Conservation (phyloP, 352 stramenopile species). For the Phytopythium aichiense region DNA sequence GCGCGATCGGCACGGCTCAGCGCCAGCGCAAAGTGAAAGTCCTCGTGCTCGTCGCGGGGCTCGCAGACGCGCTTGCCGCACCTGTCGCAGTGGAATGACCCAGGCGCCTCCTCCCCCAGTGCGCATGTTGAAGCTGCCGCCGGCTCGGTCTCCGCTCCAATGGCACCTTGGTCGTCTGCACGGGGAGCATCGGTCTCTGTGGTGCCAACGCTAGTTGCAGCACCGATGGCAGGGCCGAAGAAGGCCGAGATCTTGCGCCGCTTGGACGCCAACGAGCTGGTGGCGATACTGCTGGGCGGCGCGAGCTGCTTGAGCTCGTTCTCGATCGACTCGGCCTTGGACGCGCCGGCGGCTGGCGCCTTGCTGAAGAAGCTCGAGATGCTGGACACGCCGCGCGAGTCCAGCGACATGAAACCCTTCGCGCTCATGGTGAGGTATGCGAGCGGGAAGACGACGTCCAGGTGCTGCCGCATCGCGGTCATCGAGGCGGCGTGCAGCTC, state of each 20-base stretch:
- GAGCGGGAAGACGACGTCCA: conserved; percentile 57
- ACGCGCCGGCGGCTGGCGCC: conserved; percentile 6
- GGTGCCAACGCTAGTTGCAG: neutral
- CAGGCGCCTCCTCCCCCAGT: neutral
- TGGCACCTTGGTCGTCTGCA: neutral
- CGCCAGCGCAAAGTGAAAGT: conserved; percentile 56
- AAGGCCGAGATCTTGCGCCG: conserved; percentile 62
- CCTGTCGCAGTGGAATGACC: conserved; percentile 28
- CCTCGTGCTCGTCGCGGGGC: conserved; percentile 36
- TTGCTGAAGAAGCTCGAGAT: conserved; percentile 77
- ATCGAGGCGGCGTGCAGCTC: conserved; percentile 51
- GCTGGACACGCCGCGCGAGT: conserved; percentile 28
- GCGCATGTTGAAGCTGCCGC: conserved; percentile 14
- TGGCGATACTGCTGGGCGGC: neutral
- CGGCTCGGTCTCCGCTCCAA: neutral
- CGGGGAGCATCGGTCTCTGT: neutral
- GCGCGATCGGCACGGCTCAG: conserved; percentile 28
- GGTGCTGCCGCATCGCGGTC: conserved; percentile 42
- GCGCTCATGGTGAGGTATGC: conserved; percentile 49
- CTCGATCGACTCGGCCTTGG: conserved; percentile 1
- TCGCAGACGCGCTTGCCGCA: conserved; percentile 32
- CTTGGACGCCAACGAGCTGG: conserved; percentile 1
- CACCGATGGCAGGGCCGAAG: conserved; percentile 19
- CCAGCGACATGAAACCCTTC: conserved; percentile 66
- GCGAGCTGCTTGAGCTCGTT: conserved; percentile 1